These are phyloP conservation scores for Plectosphaerella sp. DNA, from an alignment of 2,329 filamentous ascomycete species.

Conservation along the genomic window DNA sequence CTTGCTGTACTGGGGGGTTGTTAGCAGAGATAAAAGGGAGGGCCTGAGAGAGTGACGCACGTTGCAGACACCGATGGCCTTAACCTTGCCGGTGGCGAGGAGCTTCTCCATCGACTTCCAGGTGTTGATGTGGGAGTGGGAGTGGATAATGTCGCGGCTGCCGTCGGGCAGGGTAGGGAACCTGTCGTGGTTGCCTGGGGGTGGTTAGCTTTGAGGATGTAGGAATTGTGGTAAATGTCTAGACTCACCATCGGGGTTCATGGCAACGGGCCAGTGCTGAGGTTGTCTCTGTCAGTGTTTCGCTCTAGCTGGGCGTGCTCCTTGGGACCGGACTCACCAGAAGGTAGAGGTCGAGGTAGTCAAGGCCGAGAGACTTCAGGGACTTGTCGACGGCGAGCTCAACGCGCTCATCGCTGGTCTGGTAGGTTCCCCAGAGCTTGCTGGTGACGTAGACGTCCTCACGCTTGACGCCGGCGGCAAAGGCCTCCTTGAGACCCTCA, in stretches of 20 bases:
- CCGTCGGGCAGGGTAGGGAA: constrained; percentile 75
- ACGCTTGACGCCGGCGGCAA: constrained; percentile 66
- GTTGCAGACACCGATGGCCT: constrained; percentile 52
- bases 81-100: constrained; percentile 52
- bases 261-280: constrained; percentile 73
- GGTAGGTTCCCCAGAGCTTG: constrained; percentile 82
- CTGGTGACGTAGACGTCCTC: constrained; percentile 80
- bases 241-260: constrained; percentile 68
- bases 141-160: constrained; percentile 64
- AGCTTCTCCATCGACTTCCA: constrained; percentile 74
- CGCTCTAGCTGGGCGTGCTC: not conserved
- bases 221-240: not conserved
- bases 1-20: constrained; percentile 41
- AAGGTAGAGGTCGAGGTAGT: constrained; percentile 78
- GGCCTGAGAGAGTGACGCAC: constrained; percentile 20
- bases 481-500: constrained; percentile 68
- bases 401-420: constrained; percentile 47
- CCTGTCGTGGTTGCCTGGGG: constrained; percentile 59
- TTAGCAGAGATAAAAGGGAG: constrained; percentile 1
- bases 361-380: constrained; percentile 67
- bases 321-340: constrained; percentile 42
- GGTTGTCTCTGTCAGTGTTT: constrained; percentile 1
- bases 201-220: constrained; percentile 17
- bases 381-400: constrained; percentile 69
- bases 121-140: constrained; percentile 68